A percentile compares a stretch with the other conserved stretches of the same genome.
Evolutionary conservation across 768 basidiomycete species (phyloP).

Genomic region (Ramaria sp.): DNA sequence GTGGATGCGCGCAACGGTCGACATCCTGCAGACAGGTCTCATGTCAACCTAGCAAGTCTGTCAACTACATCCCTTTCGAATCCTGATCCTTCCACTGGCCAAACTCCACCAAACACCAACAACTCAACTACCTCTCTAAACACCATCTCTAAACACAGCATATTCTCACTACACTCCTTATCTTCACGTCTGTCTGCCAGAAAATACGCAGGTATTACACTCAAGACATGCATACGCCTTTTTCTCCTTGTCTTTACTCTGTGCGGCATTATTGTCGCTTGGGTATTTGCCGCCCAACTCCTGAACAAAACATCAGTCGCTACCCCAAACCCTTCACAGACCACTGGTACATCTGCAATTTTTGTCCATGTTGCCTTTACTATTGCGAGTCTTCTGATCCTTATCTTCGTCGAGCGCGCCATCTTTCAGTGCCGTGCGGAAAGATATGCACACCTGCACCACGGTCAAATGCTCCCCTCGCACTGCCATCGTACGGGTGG

Average conservation of each 20-base stretch:
- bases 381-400: conserved; percentile 37
- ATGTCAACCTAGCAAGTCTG: conserved; percentile 5
- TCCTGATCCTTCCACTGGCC: conserved; percentile 3
- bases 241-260: conserved; percentile 18
- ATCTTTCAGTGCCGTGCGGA: conserved; percentile 59
- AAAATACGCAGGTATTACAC: conserved; percentile 13
- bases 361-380: conserved; percentile 58
- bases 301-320: conserved; percentile 10
- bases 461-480: conserved; percentile 31
- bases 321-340: conserved; percentile 8
- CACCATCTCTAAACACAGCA: conserved; percentile 21
- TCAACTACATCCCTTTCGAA: conserved; percentile 3
- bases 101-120: conserved; percentile 11
- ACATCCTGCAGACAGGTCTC: conserved; percentile 37
- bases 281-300: conserved; percentile 35
- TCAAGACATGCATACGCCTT: conserved; percentile 12
- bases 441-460: conserved; percentile 47
- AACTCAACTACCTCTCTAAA: conserved; percentile 18
- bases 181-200: conserved; percentile 5
- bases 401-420: conserved; percentile 54
- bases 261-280: conserved; percentile 40
- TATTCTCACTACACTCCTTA: conserved; percentile 26
- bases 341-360: conserved; percentile 27
- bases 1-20: conserved; percentile 15
- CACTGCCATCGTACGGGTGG: conserved; percentile 19